A percentile compares a stretch with the other conserved stretches of the same genome.
Conservation (phyloP, 2,329 filamentous ascomycete genomes). For the Exophiala calicioides region DNA sequence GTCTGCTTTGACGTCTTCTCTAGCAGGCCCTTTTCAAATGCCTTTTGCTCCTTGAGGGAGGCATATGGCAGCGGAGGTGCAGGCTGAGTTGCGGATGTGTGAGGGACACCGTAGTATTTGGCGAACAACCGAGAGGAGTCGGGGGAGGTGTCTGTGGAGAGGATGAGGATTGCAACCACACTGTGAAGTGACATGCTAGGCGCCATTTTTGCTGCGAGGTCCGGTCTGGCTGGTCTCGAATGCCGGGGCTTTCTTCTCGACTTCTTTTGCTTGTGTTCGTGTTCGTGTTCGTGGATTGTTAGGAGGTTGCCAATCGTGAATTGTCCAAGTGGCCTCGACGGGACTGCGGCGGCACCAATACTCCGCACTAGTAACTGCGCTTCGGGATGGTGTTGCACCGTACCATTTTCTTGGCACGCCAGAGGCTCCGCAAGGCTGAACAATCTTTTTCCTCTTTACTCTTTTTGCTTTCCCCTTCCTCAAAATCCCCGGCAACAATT, state of each 20-base stretch:
- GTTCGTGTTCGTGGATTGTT: too few relatives aligned
- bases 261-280: too few relatives aligned
- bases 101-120: slow-evolving; percentile 83
- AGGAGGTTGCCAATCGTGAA: too few relatives aligned
- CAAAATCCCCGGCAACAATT: neutral
- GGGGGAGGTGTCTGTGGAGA: slow-evolving; percentile 64
- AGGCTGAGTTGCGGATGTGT: slow-evolving; percentile 58
- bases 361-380: too few relatives aligned
- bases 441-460: neutral
- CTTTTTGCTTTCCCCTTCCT: neutral
- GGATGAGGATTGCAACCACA: slow-evolving; percentile 75
- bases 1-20: slow-evolving; percentile 96
- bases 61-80: slow-evolving; percentile 73
- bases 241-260: too few relatives aligned
- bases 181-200: slow-evolving; percentile 74
- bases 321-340: too few relatives aligned
- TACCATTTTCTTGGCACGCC: too few relatives aligned
- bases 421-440: too few relatives aligned
- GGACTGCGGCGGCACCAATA: too few relatives aligned
- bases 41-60: slow-evolving; percentile 88
- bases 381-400: too few relatives aligned
- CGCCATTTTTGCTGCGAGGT: slow-evolving; percentile 64
- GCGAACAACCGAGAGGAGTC: slow-evolving; percentile 89
- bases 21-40: slow-evolving; percentile 92
- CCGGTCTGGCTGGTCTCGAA: too few relatives aligned